Conservation (phyloP, 2,329 filamentous ascomycete genomes). For the Catunica adiposa region DNA sequence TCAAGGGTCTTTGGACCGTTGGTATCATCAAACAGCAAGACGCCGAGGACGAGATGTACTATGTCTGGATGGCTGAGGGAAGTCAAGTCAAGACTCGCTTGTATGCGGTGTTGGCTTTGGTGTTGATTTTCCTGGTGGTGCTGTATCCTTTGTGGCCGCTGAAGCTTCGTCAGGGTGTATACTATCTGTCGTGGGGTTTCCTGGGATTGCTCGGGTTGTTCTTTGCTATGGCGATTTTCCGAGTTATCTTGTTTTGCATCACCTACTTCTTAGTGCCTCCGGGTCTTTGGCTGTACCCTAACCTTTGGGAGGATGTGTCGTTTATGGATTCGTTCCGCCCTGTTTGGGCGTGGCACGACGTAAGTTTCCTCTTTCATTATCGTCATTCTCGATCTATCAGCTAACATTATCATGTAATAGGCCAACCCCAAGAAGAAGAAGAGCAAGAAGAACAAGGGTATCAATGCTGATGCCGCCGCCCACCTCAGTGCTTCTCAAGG, state of each 20-base stretch:
- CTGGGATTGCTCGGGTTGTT: slow-evolving; percentile 79
- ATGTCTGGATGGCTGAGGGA: slow-evolving; percentile 92
- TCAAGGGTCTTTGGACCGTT: slow-evolving; percentile 94
- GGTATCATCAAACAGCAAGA: slow-evolving; percentile 94
- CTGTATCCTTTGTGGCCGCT: slow-evolving; percentile 95
- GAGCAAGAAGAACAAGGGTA: slow-evolving; percentile 31
- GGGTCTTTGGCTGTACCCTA: slow-evolving; percentile 95
- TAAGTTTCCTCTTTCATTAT: slow-evolving; percentile 26
- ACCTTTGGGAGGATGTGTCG: slow-evolving; percentile 94
- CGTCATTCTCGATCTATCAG: not conserved
- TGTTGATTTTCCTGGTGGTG: slow-evolving; percentile 73
- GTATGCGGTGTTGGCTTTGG: slow-evolving; percentile 68
- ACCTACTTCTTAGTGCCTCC: slow-evolving; percentile 75
- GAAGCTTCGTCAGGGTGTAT: slow-evolving; percentile 78
- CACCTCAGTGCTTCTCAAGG: slow-evolving; percentile 37
- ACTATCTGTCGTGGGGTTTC: slow-evolving; percentile 93
- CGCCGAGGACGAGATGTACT: slow-evolving; percentile 72
- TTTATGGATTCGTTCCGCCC: slow-evolving; percentile 96
- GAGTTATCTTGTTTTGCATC: slow-evolving; percentile 81
- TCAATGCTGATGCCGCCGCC: slow-evolving; percentile 21
- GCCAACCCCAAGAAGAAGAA: slow-evolving; percentile 38
- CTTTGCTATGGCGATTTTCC: slow-evolving; percentile 95
- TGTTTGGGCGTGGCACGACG: slow-evolving; percentile 96
- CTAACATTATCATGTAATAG: slow-evolving; percentile 23
- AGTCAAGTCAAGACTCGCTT: slow-evolving; percentile 87